phyloP scores from a whole-genome alignment of 1,139 yeast genomes.

The Lodderomyces theae region DNA sequence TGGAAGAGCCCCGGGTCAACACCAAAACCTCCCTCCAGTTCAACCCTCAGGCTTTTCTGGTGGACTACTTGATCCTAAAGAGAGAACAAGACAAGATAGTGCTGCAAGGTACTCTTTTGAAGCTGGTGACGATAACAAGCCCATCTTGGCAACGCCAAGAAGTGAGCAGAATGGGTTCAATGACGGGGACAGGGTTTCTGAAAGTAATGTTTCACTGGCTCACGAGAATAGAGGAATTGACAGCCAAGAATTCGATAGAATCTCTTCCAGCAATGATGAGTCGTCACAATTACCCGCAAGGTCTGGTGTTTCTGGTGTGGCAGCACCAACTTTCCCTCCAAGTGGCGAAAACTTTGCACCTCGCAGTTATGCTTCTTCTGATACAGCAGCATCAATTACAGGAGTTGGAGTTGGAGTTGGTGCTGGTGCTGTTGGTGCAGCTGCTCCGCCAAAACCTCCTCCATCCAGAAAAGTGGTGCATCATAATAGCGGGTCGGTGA shows the following conservation, averaged over 20 bases:
- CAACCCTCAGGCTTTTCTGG: slow-evolving; percentile 4
- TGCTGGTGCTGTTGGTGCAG: no score
- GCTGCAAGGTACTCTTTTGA: slow-evolving; percentile 41
- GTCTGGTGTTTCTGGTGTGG: not conserved
- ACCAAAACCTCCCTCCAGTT: slow-evolving; percentile 4
- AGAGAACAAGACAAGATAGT: slow-evolving; percentile 22
- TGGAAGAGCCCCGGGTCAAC: not conserved
- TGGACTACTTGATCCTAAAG: slow-evolving; percentile 4
- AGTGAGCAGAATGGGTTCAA: slow-evolving; percentile 17
- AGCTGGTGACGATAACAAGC: slow-evolving; percentile 39
- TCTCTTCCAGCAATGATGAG: not conserved
- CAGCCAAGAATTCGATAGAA: not conserved
- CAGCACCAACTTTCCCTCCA: not conserved
- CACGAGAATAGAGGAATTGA: not conserved
- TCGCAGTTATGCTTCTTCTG: not conserved
- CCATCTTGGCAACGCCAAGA: slow-evolving; percentile 30
- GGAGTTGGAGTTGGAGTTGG: no score
- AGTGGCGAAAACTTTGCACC: not conserved
- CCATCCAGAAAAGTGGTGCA: slow-evolving; percentile 70
- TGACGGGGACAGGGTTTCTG: slow-evolving; percentile 3
- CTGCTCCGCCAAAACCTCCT: slow-evolving; percentile 34
- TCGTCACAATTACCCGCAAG: not conserved
- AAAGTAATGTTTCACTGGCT: not conserved
- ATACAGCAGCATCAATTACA: not conserved
- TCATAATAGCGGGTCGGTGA: slow-evolving; percentile 14